These are phyloP conservation scores for Achlya hypogyna DNA, from an alignment of 352 stramenopile species.

Conservation along the genomic window DNA sequence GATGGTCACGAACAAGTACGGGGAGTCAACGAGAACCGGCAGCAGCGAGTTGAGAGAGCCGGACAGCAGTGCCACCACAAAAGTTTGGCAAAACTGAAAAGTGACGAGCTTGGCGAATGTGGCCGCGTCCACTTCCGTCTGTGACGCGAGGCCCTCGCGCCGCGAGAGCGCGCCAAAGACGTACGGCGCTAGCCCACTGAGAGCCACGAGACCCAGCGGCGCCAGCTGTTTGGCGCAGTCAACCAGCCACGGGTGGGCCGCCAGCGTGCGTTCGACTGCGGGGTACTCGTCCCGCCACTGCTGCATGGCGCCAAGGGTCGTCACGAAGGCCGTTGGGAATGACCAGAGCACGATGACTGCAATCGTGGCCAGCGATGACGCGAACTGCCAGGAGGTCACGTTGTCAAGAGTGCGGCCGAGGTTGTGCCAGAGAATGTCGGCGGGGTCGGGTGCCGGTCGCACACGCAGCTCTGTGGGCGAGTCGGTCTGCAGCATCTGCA, in stretches of 20 bases:
- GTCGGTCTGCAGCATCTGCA: conserved; percentile 68
- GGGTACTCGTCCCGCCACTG: conserved; percentile 37
- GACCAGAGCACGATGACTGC: conserved; percentile 78
- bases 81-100: conserved; percentile 75
- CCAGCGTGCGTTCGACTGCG: conserved; percentile 32
- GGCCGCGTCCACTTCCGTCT: conserved; percentile 48
- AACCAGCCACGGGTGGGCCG: conserved; percentile 50
- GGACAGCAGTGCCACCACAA: conserved; percentile 72
- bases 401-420: conserved; percentile 50
- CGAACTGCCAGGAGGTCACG: conserved; percentile 35
- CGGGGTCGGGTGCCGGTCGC: conserved; percentile 47
- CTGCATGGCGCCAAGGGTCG: conserved; percentile 57
- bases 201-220: conserved; percentile 63
- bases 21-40: conserved; percentile 43
- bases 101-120: conserved; percentile 72
- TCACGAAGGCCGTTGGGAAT: conserved; percentile 58
- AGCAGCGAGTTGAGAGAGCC: conserved; percentile 64
- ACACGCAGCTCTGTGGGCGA: conserved; percentile 58
- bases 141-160: conserved; percentile 61
- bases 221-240: conserved; percentile 62
- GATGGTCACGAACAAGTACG: conserved; percentile 35
- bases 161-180: conserved; percentile 75
- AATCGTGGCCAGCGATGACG: conserved; percentile 37
- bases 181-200: conserved; percentile 62
- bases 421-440: conserved; percentile 75